Conservation (phyloP, 495 filamentous ascomycete species). For the Rhizodiscina lignyota region DNA sequence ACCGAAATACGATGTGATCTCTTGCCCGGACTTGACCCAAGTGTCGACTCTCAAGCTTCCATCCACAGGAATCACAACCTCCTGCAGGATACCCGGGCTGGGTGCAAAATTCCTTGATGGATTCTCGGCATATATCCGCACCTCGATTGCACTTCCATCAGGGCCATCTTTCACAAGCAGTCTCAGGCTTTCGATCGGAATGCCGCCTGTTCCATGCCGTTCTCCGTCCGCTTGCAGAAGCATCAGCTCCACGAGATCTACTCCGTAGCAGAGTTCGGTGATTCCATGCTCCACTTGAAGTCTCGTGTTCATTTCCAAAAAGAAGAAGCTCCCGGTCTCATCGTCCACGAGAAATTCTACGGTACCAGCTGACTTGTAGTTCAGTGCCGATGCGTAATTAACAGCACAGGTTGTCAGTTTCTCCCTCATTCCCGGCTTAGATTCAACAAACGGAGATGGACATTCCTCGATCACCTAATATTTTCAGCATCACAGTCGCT, state of each 20-base stretch:
- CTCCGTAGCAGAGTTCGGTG: constrained; percentile 40
- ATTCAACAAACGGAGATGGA: constrained; percentile 33
- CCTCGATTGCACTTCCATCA: constrained; percentile 37
- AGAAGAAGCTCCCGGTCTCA: constrained; percentile 39
- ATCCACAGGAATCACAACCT: constrained; percentile 31
- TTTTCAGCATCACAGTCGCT: too few relatives aligned
- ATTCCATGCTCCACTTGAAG: constrained; percentile 53
- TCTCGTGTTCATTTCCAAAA: constrained; percentile 53
- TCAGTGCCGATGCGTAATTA: constrained; percentile 30
- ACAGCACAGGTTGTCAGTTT: constrained; percentile 35
- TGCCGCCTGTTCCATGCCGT: constrained; percentile 24
- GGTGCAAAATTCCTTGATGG: constrained; percentile 39
- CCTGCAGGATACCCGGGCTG: constrained; percentile 37
- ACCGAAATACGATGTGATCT: constrained; percentile 38
- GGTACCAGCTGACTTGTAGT: constrained; percentile 44
- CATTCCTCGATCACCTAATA: constrained; percentile 27
- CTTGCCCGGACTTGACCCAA: constrained; percentile 39
- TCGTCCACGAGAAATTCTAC: constrained; percentile 51
- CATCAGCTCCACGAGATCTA: constrained; percentile 42
- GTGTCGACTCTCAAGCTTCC: constrained; percentile 39
- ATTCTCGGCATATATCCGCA: constrained; percentile 44
- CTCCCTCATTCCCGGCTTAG: constrained; percentile 26
- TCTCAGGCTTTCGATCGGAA: constrained; percentile 19
- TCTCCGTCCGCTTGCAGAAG: constrained; percentile 33
- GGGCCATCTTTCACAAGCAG: constrained; percentile 20